A percentile compares a stretch with the other conserved stretches of the same genome.
Conservation (phyloP, 2,329 filamentous ascomycete species). For the Penicillium expansum region DNA sequence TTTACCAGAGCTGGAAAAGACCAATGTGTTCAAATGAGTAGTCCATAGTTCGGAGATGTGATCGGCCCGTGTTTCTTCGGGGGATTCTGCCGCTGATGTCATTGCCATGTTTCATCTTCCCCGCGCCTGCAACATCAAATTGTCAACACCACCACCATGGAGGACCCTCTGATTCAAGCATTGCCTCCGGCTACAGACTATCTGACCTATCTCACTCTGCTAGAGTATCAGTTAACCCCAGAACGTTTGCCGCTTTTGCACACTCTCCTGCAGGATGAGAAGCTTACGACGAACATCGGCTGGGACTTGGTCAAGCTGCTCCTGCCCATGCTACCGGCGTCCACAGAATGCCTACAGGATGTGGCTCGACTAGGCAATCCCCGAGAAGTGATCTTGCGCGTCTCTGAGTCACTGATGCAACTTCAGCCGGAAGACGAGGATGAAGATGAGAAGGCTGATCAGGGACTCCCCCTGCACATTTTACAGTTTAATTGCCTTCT, state of each 20-base stretch:
- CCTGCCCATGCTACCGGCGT: constrained; percentile 58
- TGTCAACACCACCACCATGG: constrained; percentile 24
- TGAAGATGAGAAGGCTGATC: constrained; percentile 34
- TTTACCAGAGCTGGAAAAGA: neutral
- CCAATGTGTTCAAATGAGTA: neutral
- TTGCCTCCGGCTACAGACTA: constrained; percentile 62
- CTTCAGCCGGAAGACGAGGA: constrained; percentile 50
- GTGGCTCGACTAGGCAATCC: constrained; percentile 63
- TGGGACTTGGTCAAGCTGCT: constrained; percentile 65
- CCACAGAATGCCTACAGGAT: constrained; percentile 59
- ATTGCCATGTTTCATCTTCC: constrained; percentile 9
- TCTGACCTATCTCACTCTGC: constrained; percentile 63
- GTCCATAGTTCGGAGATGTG: neutral
- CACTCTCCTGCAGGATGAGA: constrained; percentile 59
- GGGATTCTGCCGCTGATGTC: constrained; percentile 15
- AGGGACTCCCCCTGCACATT: constrained; percentile 17
- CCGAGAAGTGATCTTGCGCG: constrained; percentile 62
- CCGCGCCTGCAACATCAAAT: constrained; percentile 1
- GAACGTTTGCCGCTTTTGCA: constrained; percentile 59
- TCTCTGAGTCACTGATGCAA: constrained; percentile 59
- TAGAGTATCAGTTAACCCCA: constrained; percentile 62
- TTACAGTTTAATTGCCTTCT: constrained; percentile 25
- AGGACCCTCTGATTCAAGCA: constrained; percentile 55
- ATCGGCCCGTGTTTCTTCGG: constrained; percentile 7
- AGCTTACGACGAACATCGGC: constrained; percentile 61